These are phyloP conservation scores for Ophioceras dolichostomum DNA, from an alignment of 2,329 filamentous ascomycete species.

Conservation along the genomic window DNA sequence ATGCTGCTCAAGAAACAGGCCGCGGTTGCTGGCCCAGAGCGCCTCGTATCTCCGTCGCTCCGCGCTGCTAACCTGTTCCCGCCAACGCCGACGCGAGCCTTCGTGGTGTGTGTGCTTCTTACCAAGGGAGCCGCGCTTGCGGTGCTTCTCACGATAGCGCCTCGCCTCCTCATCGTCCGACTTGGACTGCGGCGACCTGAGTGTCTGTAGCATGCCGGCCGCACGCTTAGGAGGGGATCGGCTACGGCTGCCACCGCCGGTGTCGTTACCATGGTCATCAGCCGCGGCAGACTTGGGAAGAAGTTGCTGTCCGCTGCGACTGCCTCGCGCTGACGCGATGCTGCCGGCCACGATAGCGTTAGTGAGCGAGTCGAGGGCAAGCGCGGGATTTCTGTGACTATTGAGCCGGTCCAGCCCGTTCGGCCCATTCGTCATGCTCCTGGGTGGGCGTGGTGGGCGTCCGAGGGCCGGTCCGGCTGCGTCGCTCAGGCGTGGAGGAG, in stretches of 20 bases:
- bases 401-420: too few relatives aligned
- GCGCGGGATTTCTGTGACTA: constrained; percentile 11
- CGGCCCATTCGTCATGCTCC: too few relatives aligned
- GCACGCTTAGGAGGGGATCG: constrained; percentile 30
- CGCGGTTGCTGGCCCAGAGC: constrained; percentile 73
- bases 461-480: too few relatives aligned
- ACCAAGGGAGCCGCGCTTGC: constrained; percentile 28
- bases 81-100: constrained; percentile 63
- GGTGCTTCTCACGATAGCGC: constrained; percentile 31
- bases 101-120: constrained; percentile 63
- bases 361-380: constrained; percentile 53
- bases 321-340: constrained; percentile 49
- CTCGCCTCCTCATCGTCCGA: constrained; percentile 43
- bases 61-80: constrained; percentile 57
- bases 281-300: constrained; percentile 17
- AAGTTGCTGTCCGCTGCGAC: constrained; percentile 24
- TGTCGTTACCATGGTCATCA: neutral
- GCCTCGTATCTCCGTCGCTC: constrained; percentile 76
- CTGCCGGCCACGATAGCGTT: constrained; percentile 66
- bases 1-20: constrained; percentile 26
- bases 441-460: too few relatives aligned
- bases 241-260: constrained; percentile 8
- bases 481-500: too few relatives aligned
- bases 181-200: constrained; percentile 41
- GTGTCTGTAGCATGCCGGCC: constrained; percentile 51